A percentile compares a stretch with the other conserved stretches of the same genome.
Conservation (phyloP, 176 grass and related monocot species). For the Oryza longistaminata region DNA sequence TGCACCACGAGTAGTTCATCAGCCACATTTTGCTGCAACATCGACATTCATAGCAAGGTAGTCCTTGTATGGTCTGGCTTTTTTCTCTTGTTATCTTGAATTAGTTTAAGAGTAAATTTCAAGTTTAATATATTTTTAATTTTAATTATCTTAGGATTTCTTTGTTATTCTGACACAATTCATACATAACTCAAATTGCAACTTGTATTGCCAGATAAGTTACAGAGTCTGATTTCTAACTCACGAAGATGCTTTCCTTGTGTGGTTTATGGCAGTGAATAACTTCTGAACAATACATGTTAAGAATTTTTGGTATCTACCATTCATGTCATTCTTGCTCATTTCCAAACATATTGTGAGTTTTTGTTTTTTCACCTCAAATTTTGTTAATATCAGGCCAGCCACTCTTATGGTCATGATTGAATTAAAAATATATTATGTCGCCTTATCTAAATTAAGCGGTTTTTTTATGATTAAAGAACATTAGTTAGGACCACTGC, state of each 20-base stretch:
- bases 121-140: background rate
- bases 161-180: slow-evolving; percentile 5
- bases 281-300: background rate
- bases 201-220: slow-evolving; percentile 7
- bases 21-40: slow-evolving; percentile 97
- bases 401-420: background rate
- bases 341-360: background rate
- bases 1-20: slow-evolving; percentile 82
- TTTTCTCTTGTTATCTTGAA: background rate
- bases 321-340: background rate
- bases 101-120: background rate
- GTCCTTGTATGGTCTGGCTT: slow-evolving; percentile 19
- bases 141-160: slow-evolving; percentile 22
- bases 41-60: slow-evolving; percentile 95
- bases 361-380: background rate
- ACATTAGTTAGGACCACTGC: background rate
- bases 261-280: slow-evolving; percentile 11
- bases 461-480: background rate
- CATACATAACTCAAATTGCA: slow-evolving; percentile 4
- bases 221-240: background rate
- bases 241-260: background rate
- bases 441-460: slow-evolving; percentile 16
- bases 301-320: background rate
- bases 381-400: background rate
- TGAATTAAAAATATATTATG: background rate